phyloP scores from a whole-genome alignment of 2,329 filamentous ascomycete genomes.

The Monilinia laxa region DNA sequence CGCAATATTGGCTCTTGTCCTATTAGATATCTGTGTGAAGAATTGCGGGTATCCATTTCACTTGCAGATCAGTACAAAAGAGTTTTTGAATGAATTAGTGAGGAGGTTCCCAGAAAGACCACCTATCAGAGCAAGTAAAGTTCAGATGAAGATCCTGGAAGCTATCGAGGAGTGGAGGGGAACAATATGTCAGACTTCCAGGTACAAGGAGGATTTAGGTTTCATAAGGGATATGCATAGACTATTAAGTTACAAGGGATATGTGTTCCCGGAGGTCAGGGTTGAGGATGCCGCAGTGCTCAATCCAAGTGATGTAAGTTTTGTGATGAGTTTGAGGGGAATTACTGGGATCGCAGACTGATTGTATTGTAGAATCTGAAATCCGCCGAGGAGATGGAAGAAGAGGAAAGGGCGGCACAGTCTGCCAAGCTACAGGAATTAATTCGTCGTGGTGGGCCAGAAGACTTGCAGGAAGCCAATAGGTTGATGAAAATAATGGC shows the following conservation, averaged over 20 bases:
- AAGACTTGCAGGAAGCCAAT: constrained; percentile 95
- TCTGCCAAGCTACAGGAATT: constrained; percentile 98
- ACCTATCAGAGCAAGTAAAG: constrained; percentile 78
- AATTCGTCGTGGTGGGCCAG: constrained; percentile 85
- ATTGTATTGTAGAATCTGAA: constrained; percentile 70
- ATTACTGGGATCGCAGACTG: constrained; percentile 31
- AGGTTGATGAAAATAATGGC: constrained; percentile 99
- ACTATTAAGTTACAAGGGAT: constrained; percentile 93
- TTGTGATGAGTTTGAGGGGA: background rate
- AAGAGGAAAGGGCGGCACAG: constrained; percentile 90
- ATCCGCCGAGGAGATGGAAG: constrained; percentile 97
- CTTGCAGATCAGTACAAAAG: constrained; percentile 96
- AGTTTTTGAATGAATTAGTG: constrained; percentile 97
- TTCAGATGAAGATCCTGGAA: constrained; percentile 90
- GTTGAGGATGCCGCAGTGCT: constrained; percentile 93
- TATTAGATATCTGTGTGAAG: constrained; percentile 98
- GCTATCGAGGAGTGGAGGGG: constrained; percentile 97
- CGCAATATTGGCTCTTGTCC: constrained; percentile 80
- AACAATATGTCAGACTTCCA: constrained; percentile 96
- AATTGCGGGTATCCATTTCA: constrained; percentile 99
- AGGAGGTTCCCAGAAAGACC: constrained; percentile 93
- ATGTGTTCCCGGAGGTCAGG: constrained; percentile 88
- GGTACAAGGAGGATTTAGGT: constrained; percentile 95
- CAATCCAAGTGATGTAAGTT: constrained; percentile 90
- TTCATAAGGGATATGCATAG: constrained; percentile 98